Percentiles rank a stretch among this genome's conserved stretches.
These are phyloP conservation scores for Rhizodiscina lignyota DNA, from an alignment of 495 filamentous ascomycete genomes.

Conservation along the genomic window DNA sequence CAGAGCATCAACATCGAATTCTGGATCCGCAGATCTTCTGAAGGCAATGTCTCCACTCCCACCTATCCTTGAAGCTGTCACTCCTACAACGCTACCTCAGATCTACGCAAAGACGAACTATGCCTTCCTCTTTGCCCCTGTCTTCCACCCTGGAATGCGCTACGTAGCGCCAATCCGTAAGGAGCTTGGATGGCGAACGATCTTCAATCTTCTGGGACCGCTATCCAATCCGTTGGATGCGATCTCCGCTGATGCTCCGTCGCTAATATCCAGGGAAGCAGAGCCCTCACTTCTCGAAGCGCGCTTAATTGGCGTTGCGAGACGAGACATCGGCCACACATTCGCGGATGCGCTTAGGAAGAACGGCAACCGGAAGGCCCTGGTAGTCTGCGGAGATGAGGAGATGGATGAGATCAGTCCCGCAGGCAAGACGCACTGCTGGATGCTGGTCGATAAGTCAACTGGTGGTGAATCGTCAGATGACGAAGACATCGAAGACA, in stretches of 20 bases:
- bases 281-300: too few relatives aligned
- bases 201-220: conserved; percentile 93
- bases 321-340: conserved; percentile 62
- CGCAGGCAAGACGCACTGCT: conserved; percentile 74
- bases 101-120: conserved; percentile 74
- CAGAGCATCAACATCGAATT: conserved; percentile 84
- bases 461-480: conserved; percentile 15
- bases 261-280: too few relatives aligned
- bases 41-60: conserved; percentile 47
- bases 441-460: conserved; percentile 48
- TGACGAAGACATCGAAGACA: conserved; percentile 22
- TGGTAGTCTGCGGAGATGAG: conserved; percentile 88
- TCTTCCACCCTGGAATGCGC: conserved; percentile 89
- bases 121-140: conserved; percentile 88
- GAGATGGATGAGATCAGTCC: conserved; percentile 91
- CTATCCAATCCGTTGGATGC: conserved; percentile 74
- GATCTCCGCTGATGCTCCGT: conserved; percentile 21
- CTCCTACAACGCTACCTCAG: conserved; percentile 43
- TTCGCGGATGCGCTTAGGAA: conserved; percentile 74
- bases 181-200: conserved; percentile 76
- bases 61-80: conserved; percentile 58
- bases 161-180: conserved; percentile 69
- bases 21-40: conserved; percentile 87
- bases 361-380: conserved; percentile 60
- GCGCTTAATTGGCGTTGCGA: conserved; percentile 80